phyloP scores from a whole-genome alignment of 192 early-diverging fungal species.

The Diversispora epigaea region DNA sequence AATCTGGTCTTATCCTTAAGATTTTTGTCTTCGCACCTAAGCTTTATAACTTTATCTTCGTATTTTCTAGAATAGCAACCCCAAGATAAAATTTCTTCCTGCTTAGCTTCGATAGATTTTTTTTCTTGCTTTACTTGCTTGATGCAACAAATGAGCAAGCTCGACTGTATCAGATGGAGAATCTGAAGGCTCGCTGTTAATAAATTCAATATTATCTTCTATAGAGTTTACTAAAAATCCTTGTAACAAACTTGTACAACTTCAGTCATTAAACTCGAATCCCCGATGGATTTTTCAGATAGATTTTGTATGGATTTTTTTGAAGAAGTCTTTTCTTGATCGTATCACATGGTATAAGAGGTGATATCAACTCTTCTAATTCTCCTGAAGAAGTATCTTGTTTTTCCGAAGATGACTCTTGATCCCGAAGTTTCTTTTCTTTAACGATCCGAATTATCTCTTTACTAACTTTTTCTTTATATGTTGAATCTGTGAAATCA shows the following conservation, averaged over 20 bases:
- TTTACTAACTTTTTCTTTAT: too few relatives aligned
- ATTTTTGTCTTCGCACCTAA: neutral
- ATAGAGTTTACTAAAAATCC: slow-evolving; percentile 2
- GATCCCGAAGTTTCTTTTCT: too few relatives aligned
- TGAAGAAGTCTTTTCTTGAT: too few relatives aligned
- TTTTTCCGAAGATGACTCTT: too few relatives aligned
- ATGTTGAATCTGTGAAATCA: too few relatives aligned
- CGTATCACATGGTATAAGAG: too few relatives aligned
- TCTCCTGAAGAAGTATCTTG: too few relatives aligned
- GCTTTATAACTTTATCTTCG: neutral
- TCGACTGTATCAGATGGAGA: neutral
- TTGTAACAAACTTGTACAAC: slow-evolving; percentile 4
- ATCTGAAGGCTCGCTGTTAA: slow-evolving; percentile 1
- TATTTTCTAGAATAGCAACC: slow-evolving; percentile 1
- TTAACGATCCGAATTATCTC: too few relatives aligned
- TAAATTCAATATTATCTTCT: neutral
- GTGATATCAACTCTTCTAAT: too few relatives aligned
- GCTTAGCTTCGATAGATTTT: slow-evolving; percentile 7
- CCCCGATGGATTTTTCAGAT: neutral
- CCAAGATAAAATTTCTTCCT: slow-evolving; percentile 14
- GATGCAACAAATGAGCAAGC: slow-evolving; percentile 13
- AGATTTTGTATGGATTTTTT: too few relatives aligned
- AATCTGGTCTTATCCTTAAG: neutral
- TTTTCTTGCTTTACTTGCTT: slow-evolving; percentile 4
- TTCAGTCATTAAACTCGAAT: neutral